phyloP scores from a whole-genome alignment of 1,139 yeast species.

The Kodamaea suecica region DNA sequence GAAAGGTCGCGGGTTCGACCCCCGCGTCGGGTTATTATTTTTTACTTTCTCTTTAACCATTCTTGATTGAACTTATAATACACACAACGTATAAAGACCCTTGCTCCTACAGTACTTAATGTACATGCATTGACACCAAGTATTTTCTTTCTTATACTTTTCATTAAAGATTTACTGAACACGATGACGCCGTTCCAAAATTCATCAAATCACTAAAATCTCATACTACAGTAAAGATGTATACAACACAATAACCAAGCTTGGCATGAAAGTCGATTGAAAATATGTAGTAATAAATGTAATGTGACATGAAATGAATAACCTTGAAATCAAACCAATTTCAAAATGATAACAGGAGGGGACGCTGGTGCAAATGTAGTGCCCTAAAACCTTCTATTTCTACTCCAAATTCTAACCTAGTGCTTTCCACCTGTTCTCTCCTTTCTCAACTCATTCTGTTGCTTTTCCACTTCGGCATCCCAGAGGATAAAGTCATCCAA shows the following conservation, averaged over 20 bases:
- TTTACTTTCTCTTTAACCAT: no score
- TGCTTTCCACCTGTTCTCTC: slow-evolving; percentile 59
- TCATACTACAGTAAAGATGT: no score
- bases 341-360: neutral
- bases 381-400: neutral
- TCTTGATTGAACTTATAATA: no score
- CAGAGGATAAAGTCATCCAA: slow-evolving; percentile 87
- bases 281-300: neutral
- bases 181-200: no score
- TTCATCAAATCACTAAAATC: no score
- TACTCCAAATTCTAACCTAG: slow-evolving; percentile 13
- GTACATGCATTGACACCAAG: no score
- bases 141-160: neutral
- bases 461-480: slow-evolving; percentile 75
- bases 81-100: no score
- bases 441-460: slow-evolving; percentile 62
- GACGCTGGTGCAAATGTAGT: no score
- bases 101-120: no score
- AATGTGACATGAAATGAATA: neutral
- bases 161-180: neutral
- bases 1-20: slow-evolving; percentile 22
- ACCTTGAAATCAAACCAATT: neutral
- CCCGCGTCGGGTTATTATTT: slow-evolving; percentile 22
- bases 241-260: no score
- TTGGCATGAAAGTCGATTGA: no score